These are phyloP conservation scores for Boletellus deceptivus DNA, from an alignment of 1,284 basidiomycete species.

Conservation along the genomic window DNA sequence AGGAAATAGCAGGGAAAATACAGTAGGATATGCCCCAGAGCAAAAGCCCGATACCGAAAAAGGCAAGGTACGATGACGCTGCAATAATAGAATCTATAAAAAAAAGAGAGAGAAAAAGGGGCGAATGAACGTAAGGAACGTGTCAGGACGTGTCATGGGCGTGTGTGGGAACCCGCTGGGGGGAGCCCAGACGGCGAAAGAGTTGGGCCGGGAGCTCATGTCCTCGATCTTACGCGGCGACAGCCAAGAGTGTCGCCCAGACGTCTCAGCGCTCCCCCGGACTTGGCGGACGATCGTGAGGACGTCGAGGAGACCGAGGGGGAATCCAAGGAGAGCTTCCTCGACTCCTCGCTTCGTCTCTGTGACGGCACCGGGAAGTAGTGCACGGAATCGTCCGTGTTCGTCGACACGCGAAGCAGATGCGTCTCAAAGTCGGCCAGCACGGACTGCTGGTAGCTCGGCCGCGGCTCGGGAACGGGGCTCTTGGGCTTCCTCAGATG, in stretches of 20 bases:
- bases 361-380: slow-evolving; percentile 35
- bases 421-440: slow-evolving; percentile 32
- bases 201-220: slow-evolving; percentile 11
- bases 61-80: slow-evolving; percentile 2
- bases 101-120: not conserved
- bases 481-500: slow-evolving; percentile 20
- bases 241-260: slow-evolving; percentile 23
- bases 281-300: slow-evolving; percentile 26
- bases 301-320: slow-evolving; percentile 26
- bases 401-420: slow-evolving; percentile 25
- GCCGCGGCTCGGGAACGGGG: slow-evolving; percentile 9
- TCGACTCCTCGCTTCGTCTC: slow-evolving; percentile 30
- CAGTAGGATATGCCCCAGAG: slow-evolving; percentile 13
- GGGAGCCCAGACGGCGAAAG: not conserved
- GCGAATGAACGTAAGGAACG: slow-evolving; percentile 14
- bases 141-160: not conserved
- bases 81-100: slow-evolving; percentile 23
- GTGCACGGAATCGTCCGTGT: slow-evolving; percentile 31
- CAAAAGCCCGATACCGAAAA: not conserved
- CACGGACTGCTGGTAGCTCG: slow-evolving; percentile 32
- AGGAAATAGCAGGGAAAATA: slow-evolving; percentile 3
- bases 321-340: slow-evolving; percentile 30
- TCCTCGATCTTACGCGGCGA: slow-evolving; percentile 24
- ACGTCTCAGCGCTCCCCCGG: slow-evolving; percentile 21
- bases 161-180: slow-evolving; percentile 7